These are phyloP conservation scores for Xanthoconium purpureum DNA, from an alignment of 768 basidiomycete genomes.

Conservation along the genomic window DNA sequence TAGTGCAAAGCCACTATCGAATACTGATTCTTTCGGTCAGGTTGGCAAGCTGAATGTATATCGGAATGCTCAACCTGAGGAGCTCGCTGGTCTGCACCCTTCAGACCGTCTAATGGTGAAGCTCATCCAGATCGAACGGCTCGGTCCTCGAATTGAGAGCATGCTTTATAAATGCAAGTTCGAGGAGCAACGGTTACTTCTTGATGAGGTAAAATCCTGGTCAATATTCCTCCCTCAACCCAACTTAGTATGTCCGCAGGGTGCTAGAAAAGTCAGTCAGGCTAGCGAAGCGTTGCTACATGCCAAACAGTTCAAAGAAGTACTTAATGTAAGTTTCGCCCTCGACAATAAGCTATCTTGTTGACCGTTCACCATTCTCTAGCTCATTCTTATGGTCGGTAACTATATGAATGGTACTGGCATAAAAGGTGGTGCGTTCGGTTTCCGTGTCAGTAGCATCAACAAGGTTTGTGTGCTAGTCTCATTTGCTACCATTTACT, in stretches of 20 bases:
- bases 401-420: slow-evolving; percentile 99
- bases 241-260: slow-evolving; percentile 41
- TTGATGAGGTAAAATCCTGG: slow-evolving; percentile 64
- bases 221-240: background rate
- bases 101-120: slow-evolving; percentile 97
- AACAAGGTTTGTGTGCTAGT: slow-evolving; percentile 67
- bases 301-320: slow-evolving; percentile 86
- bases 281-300: slow-evolving; percentile 77
- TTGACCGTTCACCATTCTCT: slow-evolving; percentile 7
- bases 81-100: slow-evolving; percentile 84
- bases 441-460: slow-evolving; percentile 95
- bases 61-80: slow-evolving; percentile 80
- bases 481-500: background rate
- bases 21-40: slow-evolving; percentile 33
- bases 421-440: slow-evolving; percentile 93
- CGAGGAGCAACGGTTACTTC: slow-evolving; percentile 76
- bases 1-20: background rate
- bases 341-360: background rate
- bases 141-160: slow-evolving; percentile 85
- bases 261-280: slow-evolving; percentile 74
- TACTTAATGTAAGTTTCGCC: slow-evolving; percentile 64
- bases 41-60: slow-evolving; percentile 89
- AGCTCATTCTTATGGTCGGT: slow-evolving; percentile 91
- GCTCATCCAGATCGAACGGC: slow-evolving; percentile 88
- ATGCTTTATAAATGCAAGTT: slow-evolving; percentile 93